Percentiles rank a stretch among this genome's conserved stretches.
phyloP scores from a whole-genome alignment of 176 grass and related monocot species.

The Oryza coarctata region DNA sequence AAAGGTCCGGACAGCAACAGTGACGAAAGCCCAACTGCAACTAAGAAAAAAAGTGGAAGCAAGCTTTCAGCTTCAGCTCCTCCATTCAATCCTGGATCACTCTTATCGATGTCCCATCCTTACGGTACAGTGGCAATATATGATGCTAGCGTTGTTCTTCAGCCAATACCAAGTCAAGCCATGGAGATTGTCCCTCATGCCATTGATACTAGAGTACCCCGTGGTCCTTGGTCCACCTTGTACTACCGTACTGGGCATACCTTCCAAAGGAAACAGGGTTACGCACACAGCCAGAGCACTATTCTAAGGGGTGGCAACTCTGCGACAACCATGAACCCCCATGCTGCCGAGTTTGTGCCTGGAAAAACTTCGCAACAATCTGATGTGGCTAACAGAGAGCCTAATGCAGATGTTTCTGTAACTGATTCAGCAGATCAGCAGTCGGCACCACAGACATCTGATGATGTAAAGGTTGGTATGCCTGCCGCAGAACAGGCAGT shows the following conservation, averaged over 20 bases:
- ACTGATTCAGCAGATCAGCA: conserved; percentile 20
- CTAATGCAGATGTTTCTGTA: conserved; percentile 35
- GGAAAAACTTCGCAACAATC: conserved; percentile 57
- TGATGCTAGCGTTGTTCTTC: conserved; percentile 63
- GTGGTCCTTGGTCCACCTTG: conserved; percentile 76
- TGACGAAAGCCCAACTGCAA: conserved; percentile 40
- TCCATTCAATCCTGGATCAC: conserved; percentile 88
- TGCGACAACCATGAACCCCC: conserved; percentile 78
- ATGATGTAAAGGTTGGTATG: conserved; percentile 23
- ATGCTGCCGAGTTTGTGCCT: conserved; percentile 95
- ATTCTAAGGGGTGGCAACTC: conserved; percentile 39
- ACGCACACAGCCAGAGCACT: conserved; percentile 62
- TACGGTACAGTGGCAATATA: conserved; percentile 66
- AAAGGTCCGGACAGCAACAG: conserved; percentile 54
- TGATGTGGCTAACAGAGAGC: conserved; percentile 41
- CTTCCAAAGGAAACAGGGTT: conserved; percentile 75
- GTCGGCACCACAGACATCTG: background rate
- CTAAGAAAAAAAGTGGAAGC: conserved; percentile 69
- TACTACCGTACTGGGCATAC: conserved; percentile 68
- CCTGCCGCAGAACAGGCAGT: conserved; percentile 34
- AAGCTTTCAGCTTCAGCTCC: conserved; percentile 97
- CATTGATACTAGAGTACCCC: conserved; percentile 71
- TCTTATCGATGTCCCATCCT: conserved; percentile 67
- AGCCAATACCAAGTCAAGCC: conserved; percentile 51
- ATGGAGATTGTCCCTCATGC: conserved; percentile 64